Conservation (phyloP, 768 basidiomycete genomes). For the Boletus fagicola region DNA sequence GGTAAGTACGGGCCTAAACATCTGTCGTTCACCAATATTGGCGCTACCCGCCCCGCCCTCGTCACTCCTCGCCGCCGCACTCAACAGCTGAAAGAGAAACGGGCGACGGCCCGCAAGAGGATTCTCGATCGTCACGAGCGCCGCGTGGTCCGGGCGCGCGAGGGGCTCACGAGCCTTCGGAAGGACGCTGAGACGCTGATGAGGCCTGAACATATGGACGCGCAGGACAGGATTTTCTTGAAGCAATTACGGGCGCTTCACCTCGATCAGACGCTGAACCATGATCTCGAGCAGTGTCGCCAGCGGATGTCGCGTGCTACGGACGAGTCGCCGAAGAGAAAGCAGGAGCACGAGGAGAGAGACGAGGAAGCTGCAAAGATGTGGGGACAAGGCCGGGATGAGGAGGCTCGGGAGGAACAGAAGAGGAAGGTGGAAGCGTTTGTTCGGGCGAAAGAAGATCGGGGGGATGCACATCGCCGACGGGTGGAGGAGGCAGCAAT, state of each 20-base stretch:
- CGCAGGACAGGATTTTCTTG: conserved; percentile 27
- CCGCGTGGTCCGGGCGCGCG: background rate
- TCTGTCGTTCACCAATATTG: conserved; percentile 10
- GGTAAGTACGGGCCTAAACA: conserved; percentile 17
- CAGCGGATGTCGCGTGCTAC: conserved; percentile 25
- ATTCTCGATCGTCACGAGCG: background rate
- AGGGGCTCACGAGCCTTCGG: conserved; percentile 3
- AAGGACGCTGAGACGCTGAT: conserved; percentile 21
- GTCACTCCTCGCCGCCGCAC: conserved; percentile 3
- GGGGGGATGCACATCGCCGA: background rate
- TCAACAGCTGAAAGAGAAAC: conserved; percentile 11
- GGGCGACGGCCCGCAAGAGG: conserved; percentile 1
- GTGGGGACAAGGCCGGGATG: conserved; percentile 14
- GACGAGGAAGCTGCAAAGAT: conserved; percentile 23
- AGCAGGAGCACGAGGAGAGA: conserved; percentile 14
- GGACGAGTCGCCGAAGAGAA: conserved; percentile 10
- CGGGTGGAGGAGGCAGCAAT: conserved; percentile 15
- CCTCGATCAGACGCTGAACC: conserved; percentile 7
- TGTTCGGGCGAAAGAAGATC: conserved; percentile 9
- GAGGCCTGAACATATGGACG: conserved; percentile 11
- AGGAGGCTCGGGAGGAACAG: conserved; percentile 14
- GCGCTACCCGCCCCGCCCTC: background rate
- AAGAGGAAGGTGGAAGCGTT: conserved; percentile 24
- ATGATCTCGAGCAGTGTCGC: conserved; percentile 24
- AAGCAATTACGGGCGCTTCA: conserved; percentile 20